A percentile compares a stretch with the other conserved stretches of the same genome.
Evolutionary conservation across 2,329 filamentous ascomycete species (phyloP).

Genomic region (Keithomyces neogunnii): DNA sequence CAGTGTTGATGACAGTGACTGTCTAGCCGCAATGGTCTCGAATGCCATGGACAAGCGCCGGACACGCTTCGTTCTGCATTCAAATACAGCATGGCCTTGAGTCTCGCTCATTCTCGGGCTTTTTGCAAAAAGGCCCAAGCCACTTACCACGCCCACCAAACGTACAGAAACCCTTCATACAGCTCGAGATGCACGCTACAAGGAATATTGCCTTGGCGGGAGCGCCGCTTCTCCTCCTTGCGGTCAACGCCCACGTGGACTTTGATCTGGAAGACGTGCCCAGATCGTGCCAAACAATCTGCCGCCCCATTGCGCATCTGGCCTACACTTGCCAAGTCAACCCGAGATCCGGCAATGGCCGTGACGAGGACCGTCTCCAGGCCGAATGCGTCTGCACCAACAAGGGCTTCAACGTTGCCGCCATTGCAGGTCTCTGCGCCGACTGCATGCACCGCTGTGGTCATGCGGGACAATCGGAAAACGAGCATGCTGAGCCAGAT

Average conservation of each 20-base stretch:
- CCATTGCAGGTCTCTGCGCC: slow-evolving; percentile 26
- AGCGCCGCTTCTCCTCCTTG: slow-evolving; percentile 16
- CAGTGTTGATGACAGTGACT: too few relatives aligned
- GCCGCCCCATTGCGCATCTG: slow-evolving; percentile 25
- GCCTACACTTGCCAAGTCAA: slow-evolving; percentile 27
- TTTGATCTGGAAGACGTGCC: slow-evolving; percentile 27
- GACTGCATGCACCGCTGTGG: slow-evolving; percentile 28
- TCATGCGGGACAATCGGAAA: slow-evolving; percentile 8
- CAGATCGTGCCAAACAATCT: slow-evolving; percentile 25
- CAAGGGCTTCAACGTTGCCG: slow-evolving; percentile 28
- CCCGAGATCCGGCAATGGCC: slow-evolving; percentile 19
- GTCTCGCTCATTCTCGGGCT: too few relatives aligned
- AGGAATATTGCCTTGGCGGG: slow-evolving; percentile 19
- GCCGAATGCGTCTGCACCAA: slow-evolving; percentile 33
- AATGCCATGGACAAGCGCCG: too few relatives aligned
- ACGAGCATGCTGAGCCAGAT: slow-evolving; percentile 10
- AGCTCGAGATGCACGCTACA: slow-evolving; percentile 17
- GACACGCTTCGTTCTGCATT: too few relatives aligned
- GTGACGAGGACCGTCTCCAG: slow-evolving; percentile 26
- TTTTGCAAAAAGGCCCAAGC: too few relatives aligned
- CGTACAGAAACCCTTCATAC: too few relatives aligned
- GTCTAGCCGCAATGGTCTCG: too few relatives aligned
- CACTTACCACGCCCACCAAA: too few relatives aligned
- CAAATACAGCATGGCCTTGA: too few relatives aligned
- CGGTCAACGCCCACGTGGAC: slow-evolving; percentile 23